phyloP scores from a whole-genome alignment of 179 eudicot species.

The Amaranthus tricolor region DNA sequence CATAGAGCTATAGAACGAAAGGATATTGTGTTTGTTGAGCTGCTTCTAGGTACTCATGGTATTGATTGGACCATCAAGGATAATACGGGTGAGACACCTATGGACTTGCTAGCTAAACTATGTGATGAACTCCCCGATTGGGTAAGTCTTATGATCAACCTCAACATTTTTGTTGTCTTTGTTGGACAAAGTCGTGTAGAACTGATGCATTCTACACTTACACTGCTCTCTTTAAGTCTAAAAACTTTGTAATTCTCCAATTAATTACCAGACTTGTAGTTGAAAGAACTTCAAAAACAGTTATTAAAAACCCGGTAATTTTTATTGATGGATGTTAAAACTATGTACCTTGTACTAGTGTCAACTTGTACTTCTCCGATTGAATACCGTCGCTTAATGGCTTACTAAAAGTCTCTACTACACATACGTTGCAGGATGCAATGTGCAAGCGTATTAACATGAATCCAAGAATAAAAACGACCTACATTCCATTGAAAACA shows the following conservation, averaged over 20 bases:
- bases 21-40: not conserved
- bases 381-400: too few species aligned
- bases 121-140: slow-evolving; percentile 8
- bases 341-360: too few species aligned
- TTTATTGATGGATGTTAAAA: too few species aligned
- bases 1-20: not conserved
- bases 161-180: not conserved
- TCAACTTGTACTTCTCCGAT: too few species aligned
- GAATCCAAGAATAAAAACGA: not conserved
- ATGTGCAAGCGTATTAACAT: slow-evolving; percentile 1
- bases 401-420: not conserved
- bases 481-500: not conserved
- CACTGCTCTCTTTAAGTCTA: too few species aligned
- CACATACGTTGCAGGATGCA: not conserved
- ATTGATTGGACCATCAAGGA: not conserved
- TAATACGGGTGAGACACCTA: not conserved
- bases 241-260: too few species aligned
- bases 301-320: too few species aligned
- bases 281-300: too few species aligned
- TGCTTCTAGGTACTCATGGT: not conserved
- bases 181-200: too few species aligned
- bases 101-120: not conserved
- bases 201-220: too few species aligned
- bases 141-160: not conserved
- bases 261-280: too few species aligned